Percentiles rank a stretch among this genome's conserved stretches.
Evolutionary conservation across 2,329 filamentous ascomycete genomes (phyloP).

Genomic region (Elsinoe necatrix): DNA sequence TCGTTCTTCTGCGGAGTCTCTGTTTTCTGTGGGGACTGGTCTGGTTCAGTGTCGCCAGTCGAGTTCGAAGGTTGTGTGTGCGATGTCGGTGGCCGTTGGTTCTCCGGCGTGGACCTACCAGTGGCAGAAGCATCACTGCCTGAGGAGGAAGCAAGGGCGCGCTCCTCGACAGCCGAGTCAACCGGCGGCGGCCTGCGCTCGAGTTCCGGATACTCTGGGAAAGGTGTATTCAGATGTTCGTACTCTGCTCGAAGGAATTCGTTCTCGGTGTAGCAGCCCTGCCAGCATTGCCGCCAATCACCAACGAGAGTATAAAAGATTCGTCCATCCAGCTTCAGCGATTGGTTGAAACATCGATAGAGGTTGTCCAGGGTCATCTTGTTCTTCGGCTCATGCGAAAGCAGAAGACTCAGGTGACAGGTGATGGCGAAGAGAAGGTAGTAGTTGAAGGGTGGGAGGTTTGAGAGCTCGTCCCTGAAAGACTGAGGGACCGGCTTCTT

Average conservation of each 20-base stretch:
- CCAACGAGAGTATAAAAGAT: slow-evolving; percentile 93
- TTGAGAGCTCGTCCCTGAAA: slow-evolving; percentile 84
- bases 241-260: slow-evolving; percentile 66
- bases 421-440: slow-evolving; percentile 96
- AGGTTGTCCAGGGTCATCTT: slow-evolving; percentile 97
- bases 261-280: slow-evolving; percentile 85
- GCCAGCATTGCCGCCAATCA: slow-evolving; percentile 95
- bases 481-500: slow-evolving; percentile 68
- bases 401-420: slow-evolving; percentile 83
- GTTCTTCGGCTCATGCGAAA: slow-evolving; percentile 89
- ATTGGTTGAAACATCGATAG: slow-evolving; percentile 94
- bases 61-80: slow-evolving; percentile 16
- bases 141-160: slow-evolving; percentile 56
- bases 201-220: slow-evolving; percentile 44
- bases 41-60: slow-evolving; percentile 14
- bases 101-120: slow-evolving; percentile 19
- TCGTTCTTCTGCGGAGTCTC: slow-evolving; percentile 3
- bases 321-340: slow-evolving; percentile 90
- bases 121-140: slow-evolving; percentile 47
- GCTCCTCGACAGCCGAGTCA: slow-evolving; percentile 37
- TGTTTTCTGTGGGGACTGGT: no score
- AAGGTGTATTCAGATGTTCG: slow-evolving; percentile 24
- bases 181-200: slow-evolving; percentile 44
- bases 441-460: slow-evolving; percentile 93
- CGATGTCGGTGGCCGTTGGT: slow-evolving; percentile 17